Evolutionary conservation across 768 basidiomycete species (phyloP), one percentile per base, ranked within the genome.

Genomic region (Chiua virens): DNA sequence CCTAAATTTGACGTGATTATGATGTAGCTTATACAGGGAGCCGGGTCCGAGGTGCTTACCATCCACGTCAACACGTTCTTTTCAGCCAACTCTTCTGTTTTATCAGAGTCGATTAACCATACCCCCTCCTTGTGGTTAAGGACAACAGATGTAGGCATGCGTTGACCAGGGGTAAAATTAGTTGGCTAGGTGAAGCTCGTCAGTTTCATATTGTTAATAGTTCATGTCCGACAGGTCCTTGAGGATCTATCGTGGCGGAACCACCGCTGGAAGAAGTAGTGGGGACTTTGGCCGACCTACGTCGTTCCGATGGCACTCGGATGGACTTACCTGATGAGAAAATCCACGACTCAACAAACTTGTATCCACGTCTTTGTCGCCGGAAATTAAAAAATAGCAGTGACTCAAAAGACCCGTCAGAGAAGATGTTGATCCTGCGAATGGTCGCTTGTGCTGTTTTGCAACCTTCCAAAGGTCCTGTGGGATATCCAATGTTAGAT

Each of bases 381-480:
- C 80, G 21, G 91, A 93, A 5, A 97, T 74, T 17, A 93, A 76
- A 63, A 92, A 92, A 65, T 97, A 98, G 17, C 96, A 82, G 42
- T 98, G 93, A 39, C 82, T 77, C 38, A 97, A 75, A 60, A 94
- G 82, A 32, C 88, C 85, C 0, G 92, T 86, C 45, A 97, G 68
- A 1, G 92, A 93, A 8, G 93, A 96, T 0, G 95, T 98, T 4
- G 92, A 95, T 4, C 95, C 96, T 3, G 81, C 81, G 64, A 89
- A 97, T 23, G 61, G 73, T 38, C 80, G 79, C 0, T 77, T 69
- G 53, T 89, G 75, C 38, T 71, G 66, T 56, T 78, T 74, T 2
- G 89, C 87, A 14, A 96, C 70, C 10, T 62, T 59, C 53, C 75
- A 74, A 10, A 96, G 71, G 50, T 91, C 87, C 87, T 93, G 47